Evolutionary conservation across 2,329 filamentous ascomycete genomes (phyloP), one percentile per base, ranked within the genome.

Genomic region (Ambrosiella cleistominuta): DNA sequence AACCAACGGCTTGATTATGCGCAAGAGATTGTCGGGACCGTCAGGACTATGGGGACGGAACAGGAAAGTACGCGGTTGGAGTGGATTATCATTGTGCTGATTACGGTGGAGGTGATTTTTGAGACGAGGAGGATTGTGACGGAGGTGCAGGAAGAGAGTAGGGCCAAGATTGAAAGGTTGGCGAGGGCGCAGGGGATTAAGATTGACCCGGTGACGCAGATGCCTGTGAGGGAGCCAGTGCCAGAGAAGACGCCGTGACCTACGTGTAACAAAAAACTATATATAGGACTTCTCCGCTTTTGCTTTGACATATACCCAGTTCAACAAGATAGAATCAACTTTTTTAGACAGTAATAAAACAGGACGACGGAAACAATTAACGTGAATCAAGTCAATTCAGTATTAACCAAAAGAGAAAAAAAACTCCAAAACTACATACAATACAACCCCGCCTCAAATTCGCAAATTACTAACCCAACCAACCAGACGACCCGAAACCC

Each of bases 1-100:
- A 98, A 98, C 68, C 88, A 95, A 72, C 95, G 95, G 73, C 94
- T 98, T 80, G 91, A 95, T 66, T 97, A 98, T 68, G 93, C 91
- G 0, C 87, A 93, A 66, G 91, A 97, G 69, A 96, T 96, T 68
- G 89, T 93, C 6, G 87, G 77, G 56, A 90, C 97, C 13, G 72
- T 97, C 61, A 77, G 93, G 60, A 88, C 96, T 69, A 83, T 90
- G 67, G 76, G 94, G 58, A 94, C 86, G 67, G 90, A 97, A 74
- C 88, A 88, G 68, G 89, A 97, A 67, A 86, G 88, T 13, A 81
- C 90, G 37, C 77, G 88, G 58, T 75, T 98, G 9, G 93, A 97
- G 71, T 91, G 88, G 85, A 94, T 94, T 65, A 97, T 98, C 68
- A 97, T 98, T 65, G 75, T 87, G 1, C 77, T 98, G 57, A 98